Base-by-base conservation (phyloP, 1,284 basidiomycete genomes). In the Takashimella koratensis region DNA sequence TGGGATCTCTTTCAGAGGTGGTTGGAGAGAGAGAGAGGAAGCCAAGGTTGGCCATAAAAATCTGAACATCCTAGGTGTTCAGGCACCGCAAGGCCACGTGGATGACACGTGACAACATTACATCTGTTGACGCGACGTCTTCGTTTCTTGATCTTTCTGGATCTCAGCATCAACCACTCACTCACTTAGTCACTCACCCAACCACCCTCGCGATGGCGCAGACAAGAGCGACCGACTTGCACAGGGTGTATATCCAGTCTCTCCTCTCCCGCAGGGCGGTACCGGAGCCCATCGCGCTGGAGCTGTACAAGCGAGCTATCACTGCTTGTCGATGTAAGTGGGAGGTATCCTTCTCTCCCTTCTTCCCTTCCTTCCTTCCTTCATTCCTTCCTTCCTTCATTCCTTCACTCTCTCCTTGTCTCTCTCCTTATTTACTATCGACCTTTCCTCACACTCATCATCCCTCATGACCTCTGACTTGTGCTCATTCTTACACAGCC, bases 261-360 rank as follows among this genome's bases (percentile, higher is more conserved):
- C 52, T 76, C 5, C 64, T 76, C 5, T 64, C 71, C 0, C 56
- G 74, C 4, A 59, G 74, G 27, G 55, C 62, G 6, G 63, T 73
- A 53, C 49, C 59, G 20, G 65, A 68, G 25, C 59, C 66, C 21
- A 54, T 69, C 22, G 66, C 65, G 4, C 43, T 73, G 26, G 69
- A 71, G 56, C 58, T 76, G 47, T 75, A 73, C 60, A 69, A 65
- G 43, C 54, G 74, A 25, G 65, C 69, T 16, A 50, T 72, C 3
- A 51, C 49, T 6, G 66, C 65, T 5, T 51, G 63, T 52, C 45
- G 54, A 49, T 44, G 64, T 66, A n/a, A 21, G 68, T 61, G 39
- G 41, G 1, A 16, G 25, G 5, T 30, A 13, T 20, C n/a, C 25
- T 40, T 16, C 19, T 23, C 26, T 6, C 13, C 8, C 23, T 16